Conservation (phyloP, 352 stramenopile species). For the Aphanomyces stellatus region DNA sequence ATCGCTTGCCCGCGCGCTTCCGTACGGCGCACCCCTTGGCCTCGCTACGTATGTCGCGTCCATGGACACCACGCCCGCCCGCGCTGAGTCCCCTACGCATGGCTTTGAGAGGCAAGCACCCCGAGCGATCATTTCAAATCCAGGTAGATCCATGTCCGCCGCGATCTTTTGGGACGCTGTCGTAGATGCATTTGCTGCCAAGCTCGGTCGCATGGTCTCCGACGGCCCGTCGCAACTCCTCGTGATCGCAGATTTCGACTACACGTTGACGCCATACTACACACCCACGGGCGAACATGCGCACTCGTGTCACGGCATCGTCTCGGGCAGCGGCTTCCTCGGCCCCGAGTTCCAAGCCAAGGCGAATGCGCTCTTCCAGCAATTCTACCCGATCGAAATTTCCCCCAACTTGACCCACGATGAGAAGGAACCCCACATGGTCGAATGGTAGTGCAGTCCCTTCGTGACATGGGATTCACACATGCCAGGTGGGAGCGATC, state of each 20-base stretch:
- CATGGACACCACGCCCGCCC: not conserved
- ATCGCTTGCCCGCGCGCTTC: too few species aligned
- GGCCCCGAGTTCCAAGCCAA: slow-evolving; percentile 26
- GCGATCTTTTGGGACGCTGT: not conserved
- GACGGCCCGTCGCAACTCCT: slow-evolving; percentile 59
- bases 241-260: slow-evolving; percentile 79
- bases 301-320: slow-evolving; percentile 38
- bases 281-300: slow-evolving; percentile 44
- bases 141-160: not conserved
- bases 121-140: slow-evolving; percentile 15
- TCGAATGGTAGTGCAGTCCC: slow-evolving; percentile 47
- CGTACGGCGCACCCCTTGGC: too few species aligned
- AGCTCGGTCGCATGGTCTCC: slow-evolving; percentile 66
- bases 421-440: slow-evolving; percentile 73
- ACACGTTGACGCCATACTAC: slow-evolving; percentile 64
- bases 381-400: slow-evolving; percentile 75
- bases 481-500: slow-evolving; percentile 6
- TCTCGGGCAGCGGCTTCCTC: slow-evolving; percentile 45
- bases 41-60: not conserved
- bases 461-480: not conserved
- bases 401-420: slow-evolving; percentile 47
- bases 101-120: not conserved
- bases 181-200: slow-evolving; percentile 54
- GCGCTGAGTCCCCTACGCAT: not conserved
- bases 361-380: slow-evolving; percentile 42